A percentile compares a stretch with the other conserved stretches of the same genome.
These are phyloP conservation scores for Toxicodendron radicans DNA, from an alignment of 345 rosid genomes.

Conservation along the genomic window DNA sequence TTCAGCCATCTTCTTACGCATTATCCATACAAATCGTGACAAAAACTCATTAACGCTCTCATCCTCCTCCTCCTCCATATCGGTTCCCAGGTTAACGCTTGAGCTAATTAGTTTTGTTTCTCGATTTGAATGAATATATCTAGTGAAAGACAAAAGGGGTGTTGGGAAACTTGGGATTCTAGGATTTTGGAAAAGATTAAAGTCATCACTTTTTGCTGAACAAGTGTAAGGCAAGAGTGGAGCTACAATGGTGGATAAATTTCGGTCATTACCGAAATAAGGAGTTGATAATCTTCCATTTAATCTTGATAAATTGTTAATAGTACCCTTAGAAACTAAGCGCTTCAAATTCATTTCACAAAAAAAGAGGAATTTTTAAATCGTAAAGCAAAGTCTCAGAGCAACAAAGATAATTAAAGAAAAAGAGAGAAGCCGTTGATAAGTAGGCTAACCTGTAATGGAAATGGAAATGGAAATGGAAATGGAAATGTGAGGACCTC, in stretches of 20 bases:
- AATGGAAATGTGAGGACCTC: background rate
- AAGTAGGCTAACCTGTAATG: background rate
- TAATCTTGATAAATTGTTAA: conserved; percentile 34
- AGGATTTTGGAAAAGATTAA: conserved; percentile 12
- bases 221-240: conserved; percentile 20
- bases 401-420: background rate
- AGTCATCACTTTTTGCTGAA: conserved; percentile 17
- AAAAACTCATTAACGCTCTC: conserved; percentile 67
- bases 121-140: conserved; percentile 42
- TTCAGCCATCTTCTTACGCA: conserved; percentile 68
- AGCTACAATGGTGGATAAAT: conserved; percentile 30
- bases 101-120: conserved; percentile 31
- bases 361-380: background rate
- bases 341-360: conserved; percentile 44
- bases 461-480: too few species aligned
- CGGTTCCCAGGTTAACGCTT: conserved; percentile 25
- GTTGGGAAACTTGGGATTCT: background rate
- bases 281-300: conserved; percentile 26
- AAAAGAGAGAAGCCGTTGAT: background rate
- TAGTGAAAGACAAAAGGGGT: conserved; percentile 25
- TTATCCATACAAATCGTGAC: conserved; percentile 77
- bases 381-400: background rate
- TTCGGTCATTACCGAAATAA: conserved; percentile 15
- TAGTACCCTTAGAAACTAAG: conserved; percentile 34
- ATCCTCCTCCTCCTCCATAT: conserved; percentile 45